Evolutionary conservation across 1,139 yeast genomes (phyloP), one percentile per base, ranked within the genome.

Genomic region (Lodderomyces margitis): DNA sequence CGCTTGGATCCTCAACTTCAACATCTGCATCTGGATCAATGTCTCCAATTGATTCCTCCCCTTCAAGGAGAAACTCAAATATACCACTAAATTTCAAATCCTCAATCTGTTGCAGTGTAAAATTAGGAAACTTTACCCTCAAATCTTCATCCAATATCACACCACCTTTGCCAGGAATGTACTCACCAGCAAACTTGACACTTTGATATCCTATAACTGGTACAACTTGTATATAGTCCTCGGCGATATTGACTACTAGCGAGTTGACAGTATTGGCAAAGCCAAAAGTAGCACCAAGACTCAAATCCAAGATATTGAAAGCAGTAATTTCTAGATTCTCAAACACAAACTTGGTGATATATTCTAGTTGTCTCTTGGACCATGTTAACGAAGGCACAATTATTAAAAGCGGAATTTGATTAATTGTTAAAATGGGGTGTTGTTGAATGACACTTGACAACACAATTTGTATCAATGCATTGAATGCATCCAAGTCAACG

Each of bases 241-340:
- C 69, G 16, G 98, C 98, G 35, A 92, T 74, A 60, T 92, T 95
- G 36, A 92, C 80, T 17, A 92, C 87, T 31, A 84, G 63, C 1
- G 92, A 77, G 43, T 74, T 78, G 15, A 81, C 66, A 23, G 73
- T 68, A 2, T 83, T 81, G 57, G 83, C 75, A 23, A 41, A 27
- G 0, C 96, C 94, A 61, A 82, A 89, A 11, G 84, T 70, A 1
- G 91, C 71, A 4, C 91, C 87, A 37, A 89, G 65, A 1, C 92
- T 72, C 30, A 76, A 66, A 42, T 95, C 89, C 37, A 87, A 57
- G 3, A 88, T 60, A 40, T 87, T 75, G 53, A 91, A 80, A 0
- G 87, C 94, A 6, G 87, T 82, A 41, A 88, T 70, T 45, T 83
- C 83, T 53, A 88, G 68, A 14, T 70, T 66, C 60, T 89, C 96